Evolutionary conservation across 495 filamentous ascomycete genomes (phyloP).

Genomic region (Trichoderma parareesei): DNA sequence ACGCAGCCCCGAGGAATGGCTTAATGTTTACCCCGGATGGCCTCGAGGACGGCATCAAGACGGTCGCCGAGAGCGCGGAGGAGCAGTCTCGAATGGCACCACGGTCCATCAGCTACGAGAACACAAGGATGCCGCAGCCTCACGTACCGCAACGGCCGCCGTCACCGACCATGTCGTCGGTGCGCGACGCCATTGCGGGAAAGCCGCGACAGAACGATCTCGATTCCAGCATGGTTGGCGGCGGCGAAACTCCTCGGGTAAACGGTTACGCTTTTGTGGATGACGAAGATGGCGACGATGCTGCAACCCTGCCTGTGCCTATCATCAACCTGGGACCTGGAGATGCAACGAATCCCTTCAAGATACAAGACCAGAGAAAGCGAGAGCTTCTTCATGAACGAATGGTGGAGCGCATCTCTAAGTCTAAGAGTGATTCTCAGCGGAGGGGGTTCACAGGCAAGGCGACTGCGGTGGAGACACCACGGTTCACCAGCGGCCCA

Average conservation of each 20-base stretch:
- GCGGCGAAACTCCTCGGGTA: slow-evolving; percentile 73
- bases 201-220: slow-evolving; percentile 54
- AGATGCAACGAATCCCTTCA: slow-evolving; percentile 72
- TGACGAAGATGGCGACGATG: slow-evolving; percentile 52
- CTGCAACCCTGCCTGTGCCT: slow-evolving; percentile 18
- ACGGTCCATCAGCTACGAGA: slow-evolving; percentile 70
- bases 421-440: slow-evolving; percentile 52
- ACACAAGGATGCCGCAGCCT: slow-evolving; percentile 62
- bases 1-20: slow-evolving; percentile 62
- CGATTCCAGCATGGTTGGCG: slow-evolving; percentile 56
- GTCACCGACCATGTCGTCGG: slow-evolving; percentile 76
- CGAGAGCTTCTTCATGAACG: slow-evolving; percentile 79
- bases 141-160: slow-evolving; percentile 40
- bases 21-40: slow-evolving; percentile 81
- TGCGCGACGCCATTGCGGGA: slow-evolving; percentile 81
- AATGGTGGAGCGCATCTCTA: slow-evolving; percentile 80
- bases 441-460: slow-evolving; percentile 44
- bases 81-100: slow-evolving; percentile 64
- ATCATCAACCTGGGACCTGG: slow-evolving; percentile 44
- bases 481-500: slow-evolving; percentile 71
- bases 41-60: slow-evolving; percentile 60
- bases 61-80: slow-evolving; percentile 58
- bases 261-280: slow-evolving; percentile 94
- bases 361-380: slow-evolving; percentile 63
- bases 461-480: slow-evolving; percentile 52